A percentile compares a stretch with the other conserved stretches of the same genome.
phyloP scores from a whole-genome alignment of 129 eudicot species.

The Saussurea involucrata region DNA sequence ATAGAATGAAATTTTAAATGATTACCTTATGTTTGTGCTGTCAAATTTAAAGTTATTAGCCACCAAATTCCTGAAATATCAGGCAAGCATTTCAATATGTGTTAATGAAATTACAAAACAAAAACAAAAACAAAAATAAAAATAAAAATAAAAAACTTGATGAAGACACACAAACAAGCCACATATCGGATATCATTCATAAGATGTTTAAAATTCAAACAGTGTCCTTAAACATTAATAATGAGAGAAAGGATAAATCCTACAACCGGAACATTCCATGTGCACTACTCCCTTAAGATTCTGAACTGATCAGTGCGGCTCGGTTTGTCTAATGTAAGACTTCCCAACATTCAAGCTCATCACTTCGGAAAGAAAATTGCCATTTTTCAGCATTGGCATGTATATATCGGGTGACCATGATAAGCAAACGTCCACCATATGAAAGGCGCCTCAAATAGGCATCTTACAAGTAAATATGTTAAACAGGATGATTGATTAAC shows the following conservation, averaged over 20 bases:
- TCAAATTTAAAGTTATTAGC: slow-evolving; percentile 56
- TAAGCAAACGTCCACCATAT: neutral
- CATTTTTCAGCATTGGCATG: neutral
- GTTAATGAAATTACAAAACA: neutral
- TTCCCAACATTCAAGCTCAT: neutral
- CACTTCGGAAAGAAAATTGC: neutral
- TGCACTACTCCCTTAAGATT: neutral
- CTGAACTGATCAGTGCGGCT: neutral
- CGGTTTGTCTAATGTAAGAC: neutral
- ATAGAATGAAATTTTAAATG: neutral
- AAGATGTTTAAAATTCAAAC: neutral
- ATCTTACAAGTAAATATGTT: neutral
- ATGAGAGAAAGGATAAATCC: neutral
- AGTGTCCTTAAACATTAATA: neutral
- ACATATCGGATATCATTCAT: neutral
- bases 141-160: neutral
- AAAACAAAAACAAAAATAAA: no score
- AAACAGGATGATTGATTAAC: neutral
- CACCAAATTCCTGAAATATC: slow-evolving; percentile 59
- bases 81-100: neutral
- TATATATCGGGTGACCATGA: neutral
- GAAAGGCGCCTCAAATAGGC: neutral
- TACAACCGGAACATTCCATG: neutral
- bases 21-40: slow-evolving; percentile 44
- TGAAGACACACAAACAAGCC: neutral